Conservation (phyloP, 305 asterid genomes). For the Caryopteris hybrid region DNA sequence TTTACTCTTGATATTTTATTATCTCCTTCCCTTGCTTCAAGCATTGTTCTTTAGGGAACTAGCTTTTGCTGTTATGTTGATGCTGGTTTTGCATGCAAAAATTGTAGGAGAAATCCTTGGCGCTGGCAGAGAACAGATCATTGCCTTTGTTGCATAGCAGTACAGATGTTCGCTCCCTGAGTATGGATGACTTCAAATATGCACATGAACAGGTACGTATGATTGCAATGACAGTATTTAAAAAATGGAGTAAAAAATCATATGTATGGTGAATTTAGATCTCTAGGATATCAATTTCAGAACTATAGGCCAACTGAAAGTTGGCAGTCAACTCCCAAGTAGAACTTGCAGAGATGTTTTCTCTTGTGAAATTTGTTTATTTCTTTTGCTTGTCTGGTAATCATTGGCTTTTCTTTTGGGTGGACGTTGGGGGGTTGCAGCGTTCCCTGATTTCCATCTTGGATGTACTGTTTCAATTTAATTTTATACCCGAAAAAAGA, state of each 20-base stretch:
- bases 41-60: not conserved
- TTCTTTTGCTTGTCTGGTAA: not conserved
- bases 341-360: not conserved
- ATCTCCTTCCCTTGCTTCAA: not conserved
- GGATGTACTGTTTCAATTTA: too few relatives aligned
- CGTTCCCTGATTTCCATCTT: too few relatives aligned
- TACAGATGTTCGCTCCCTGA: slow-evolving; percentile 57
- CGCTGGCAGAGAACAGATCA: slow-evolving; percentile 51
- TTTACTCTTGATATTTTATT: not conserved
- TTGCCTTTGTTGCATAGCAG: slow-evolving; percentile 56
- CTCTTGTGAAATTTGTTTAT: not conserved
- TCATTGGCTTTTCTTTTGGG: not conserved
- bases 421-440: not conserved
- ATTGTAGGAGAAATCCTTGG: slow-evolving; percentile 60
- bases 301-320: not conserved
- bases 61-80: not conserved
- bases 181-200: slow-evolving; percentile 61
- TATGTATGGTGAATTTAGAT: not conserved
- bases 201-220: slow-evolving; percentile 72
- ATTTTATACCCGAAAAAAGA: too few relatives aligned
- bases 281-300: not conserved
- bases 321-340: not conserved
- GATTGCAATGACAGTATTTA: not conserved
- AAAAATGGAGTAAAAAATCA: not conserved
- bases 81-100: not conserved